These are phyloP conservation scores for Endotrypanum monterogeii DNA, from an alignment of 208 protist species.

Conservation along the genomic window DNA sequence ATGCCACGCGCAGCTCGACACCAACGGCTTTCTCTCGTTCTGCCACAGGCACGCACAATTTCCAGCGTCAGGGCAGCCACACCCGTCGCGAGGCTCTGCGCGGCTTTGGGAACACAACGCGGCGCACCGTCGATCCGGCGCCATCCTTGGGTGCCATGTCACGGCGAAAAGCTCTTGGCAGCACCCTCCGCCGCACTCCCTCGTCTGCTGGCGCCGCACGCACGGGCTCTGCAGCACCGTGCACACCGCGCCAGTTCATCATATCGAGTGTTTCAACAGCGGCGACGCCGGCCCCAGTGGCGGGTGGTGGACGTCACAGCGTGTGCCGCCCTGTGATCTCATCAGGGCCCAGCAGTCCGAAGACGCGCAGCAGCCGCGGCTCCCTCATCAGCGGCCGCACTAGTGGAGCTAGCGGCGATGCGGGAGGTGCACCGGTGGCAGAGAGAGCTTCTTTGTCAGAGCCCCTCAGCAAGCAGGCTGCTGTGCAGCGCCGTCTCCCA, in stretches of 20 bases:
- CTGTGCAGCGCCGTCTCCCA: conserved; percentile 8
- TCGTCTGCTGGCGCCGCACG: conserved; percentile 8
- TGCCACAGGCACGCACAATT: conserved; percentile 7
- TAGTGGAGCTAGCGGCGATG: conserved; percentile 5
- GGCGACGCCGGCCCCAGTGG: conserved; percentile 4
- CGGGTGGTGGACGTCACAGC: background rate
- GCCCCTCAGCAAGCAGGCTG: conserved; percentile 9
- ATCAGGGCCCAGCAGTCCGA: conserved; percentile 17
- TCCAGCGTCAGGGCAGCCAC: conserved; percentile 22
- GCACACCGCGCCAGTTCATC: conserved; percentile 26
- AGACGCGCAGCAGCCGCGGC: conserved; percentile 22
- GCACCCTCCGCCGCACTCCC: conserved; percentile 15
- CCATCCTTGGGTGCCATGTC: conserved; percentile 22
- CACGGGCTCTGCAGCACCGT: conserved; percentile 3
- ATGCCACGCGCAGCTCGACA: background rate
- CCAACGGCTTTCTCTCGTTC: conserved; percentile 15
- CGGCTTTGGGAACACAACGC: background rate
- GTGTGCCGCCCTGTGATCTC: conserved; percentile 21
- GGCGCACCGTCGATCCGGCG: conserved; percentile 22
- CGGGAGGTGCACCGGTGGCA: background rate
- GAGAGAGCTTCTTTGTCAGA: background rate
- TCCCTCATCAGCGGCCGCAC: conserved; percentile 17
- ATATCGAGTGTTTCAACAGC: conserved; percentile 30
- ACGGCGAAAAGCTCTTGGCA: background rate
- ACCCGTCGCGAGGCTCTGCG: background rate